These are phyloP conservation scores for Emergomyces orientalis DNA, from an alignment of 2,329 filamentous ascomycete species.

Conservation along the genomic window DNA sequence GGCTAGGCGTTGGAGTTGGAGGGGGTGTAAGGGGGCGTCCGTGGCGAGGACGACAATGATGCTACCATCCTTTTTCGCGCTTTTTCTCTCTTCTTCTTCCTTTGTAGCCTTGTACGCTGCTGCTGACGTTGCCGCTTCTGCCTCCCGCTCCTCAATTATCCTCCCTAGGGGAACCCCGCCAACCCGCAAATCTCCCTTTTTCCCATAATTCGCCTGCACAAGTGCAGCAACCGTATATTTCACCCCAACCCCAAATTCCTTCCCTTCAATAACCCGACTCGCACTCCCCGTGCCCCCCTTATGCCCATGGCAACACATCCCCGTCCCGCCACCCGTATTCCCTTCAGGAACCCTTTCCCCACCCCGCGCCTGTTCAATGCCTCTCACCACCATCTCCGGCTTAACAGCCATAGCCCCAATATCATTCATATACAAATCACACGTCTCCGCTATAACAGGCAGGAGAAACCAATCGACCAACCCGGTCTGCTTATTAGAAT, in stretches of 20 bases:
- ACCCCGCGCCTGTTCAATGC: conserved; percentile 44
- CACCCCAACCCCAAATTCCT: conserved; percentile 37
- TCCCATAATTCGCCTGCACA: conserved; percentile 58
- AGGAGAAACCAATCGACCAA: conserved; percentile 45
- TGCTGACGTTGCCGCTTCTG: not conserved
- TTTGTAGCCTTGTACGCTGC: not conserved
- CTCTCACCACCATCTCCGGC: conserved; percentile 45
- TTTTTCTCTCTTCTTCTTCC: not conserved
- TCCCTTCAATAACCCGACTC: conserved; percentile 47
- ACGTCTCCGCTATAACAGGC: conserved; percentile 55
- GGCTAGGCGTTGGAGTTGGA: conserved; percentile 50
- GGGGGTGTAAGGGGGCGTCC: conserved; percentile 50
- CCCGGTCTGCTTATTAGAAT: conserved; percentile 32
- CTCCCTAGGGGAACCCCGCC: conserved; percentile 54
- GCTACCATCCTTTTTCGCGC: conserved; percentile 41
- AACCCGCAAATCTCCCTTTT: conserved; percentile 47
- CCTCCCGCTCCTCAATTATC: conserved; percentile 22
- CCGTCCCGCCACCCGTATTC: conserved; percentile 57
- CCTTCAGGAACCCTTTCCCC: conserved; percentile 49
- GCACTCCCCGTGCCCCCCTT: conserved; percentile 59
- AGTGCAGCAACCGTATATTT: conserved; percentile 53
- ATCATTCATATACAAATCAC: conserved; percentile 54
- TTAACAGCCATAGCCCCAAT: conserved; percentile 47
- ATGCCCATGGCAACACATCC: conserved; percentile 57
- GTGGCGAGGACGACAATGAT: conserved; percentile 54